Evolutionary conservation across 2,329 filamentous ascomycete species (phyloP).

Genomic region (Sporothrix variecibatus): DNA sequence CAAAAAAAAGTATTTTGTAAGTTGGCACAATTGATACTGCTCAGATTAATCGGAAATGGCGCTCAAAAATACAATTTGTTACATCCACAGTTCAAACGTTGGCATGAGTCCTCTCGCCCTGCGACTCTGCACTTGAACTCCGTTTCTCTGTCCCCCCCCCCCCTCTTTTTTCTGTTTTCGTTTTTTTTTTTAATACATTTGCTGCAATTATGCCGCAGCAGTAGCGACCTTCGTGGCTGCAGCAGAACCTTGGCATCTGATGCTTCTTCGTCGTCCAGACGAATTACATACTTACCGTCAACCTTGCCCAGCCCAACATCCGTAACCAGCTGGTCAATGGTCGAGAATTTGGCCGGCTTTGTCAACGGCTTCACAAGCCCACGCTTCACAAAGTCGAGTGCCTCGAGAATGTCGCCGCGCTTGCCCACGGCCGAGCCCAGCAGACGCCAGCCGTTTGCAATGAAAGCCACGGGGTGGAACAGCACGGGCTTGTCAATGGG

Average conservation of each 20-base stretch:
- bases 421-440: conserved; percentile 43
- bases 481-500: conserved; percentile 34
- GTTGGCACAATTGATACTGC: background rate
- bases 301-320: conserved; percentile 27
- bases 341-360: conserved; percentile 33
- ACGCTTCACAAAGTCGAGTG: conserved; percentile 43
- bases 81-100: background rate
- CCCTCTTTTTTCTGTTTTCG: too few relatives aligned
- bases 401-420: conserved; percentile 43
- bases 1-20: background rate
- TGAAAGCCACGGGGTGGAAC: conserved; percentile 42
- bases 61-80: background rate
- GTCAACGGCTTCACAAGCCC: conserved; percentile 39
- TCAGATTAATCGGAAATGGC: background rate
- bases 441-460: conserved; percentile 41
- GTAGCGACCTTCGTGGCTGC: background rate
- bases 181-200: background rate
- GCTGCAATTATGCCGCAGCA: background rate
- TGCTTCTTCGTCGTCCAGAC: conserved; percentile 24
- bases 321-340: conserved; percentile 32
- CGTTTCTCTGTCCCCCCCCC: too few relatives aligned
- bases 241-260: conserved; percentile 5
- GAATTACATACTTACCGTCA: conserved; percentile 33
- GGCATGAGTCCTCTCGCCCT: background rate
- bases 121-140: background rate